These are phyloP conservation scores for Ogataea polymorpha DNA, from an alignment of 805 yeast genomes.

Conservation along the genomic window DNA sequence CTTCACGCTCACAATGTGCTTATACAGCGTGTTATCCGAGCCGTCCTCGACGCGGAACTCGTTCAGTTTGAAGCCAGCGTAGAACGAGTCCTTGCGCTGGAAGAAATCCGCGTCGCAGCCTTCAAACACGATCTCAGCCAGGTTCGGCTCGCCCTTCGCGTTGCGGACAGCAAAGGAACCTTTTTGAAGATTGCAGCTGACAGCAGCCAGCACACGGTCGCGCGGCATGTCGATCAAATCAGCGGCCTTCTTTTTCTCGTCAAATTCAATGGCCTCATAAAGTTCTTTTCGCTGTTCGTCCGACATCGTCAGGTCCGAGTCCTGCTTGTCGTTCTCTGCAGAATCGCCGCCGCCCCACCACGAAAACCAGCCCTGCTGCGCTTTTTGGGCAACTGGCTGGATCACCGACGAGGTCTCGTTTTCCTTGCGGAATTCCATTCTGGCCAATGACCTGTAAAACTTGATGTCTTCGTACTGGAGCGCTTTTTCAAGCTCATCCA, in stretches of 20 bases:
- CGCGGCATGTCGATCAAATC: conserved; percentile 66
- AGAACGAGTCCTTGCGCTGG: conserved; percentile 77
- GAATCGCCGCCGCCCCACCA: conserved; percentile 61
- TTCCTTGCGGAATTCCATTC: conserved; percentile 61
- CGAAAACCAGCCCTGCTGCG: conserved; percentile 58
- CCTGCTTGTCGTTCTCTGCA: conserved; percentile 13
- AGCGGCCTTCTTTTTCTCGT: conserved; percentile 53
- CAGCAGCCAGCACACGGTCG: conserved; percentile 64
- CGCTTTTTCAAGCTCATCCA: conserved; percentile 54
- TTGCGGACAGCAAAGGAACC: conserved; percentile 71
- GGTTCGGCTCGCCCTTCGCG: conserved; percentile 38
- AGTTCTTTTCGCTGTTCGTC: conserved; percentile 88
- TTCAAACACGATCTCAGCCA: conserved; percentile 80
- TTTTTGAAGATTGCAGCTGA: conserved; percentile 63
- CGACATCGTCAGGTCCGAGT: conserved; percentile 50
- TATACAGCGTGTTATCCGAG: conserved; percentile 72
- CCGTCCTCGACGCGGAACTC: conserved; percentile 89
- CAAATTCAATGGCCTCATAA: conserved; percentile 90
- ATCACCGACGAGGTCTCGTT: conserved; percentile 18
- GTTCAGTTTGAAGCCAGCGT: conserved; percentile 68
- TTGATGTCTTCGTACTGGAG: conserved; percentile 76
- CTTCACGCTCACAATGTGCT: conserved; percentile 83
- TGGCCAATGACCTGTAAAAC: conserved; percentile 79
- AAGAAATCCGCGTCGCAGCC: conserved; percentile 72
- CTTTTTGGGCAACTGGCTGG: conserved; percentile 6